A percentile compares a stretch with the other conserved stretches of the same genome.
Evolutionary conservation across 148 eudicot genomes (phyloP).

Genomic region (Vaccinium darrowii): DNA sequence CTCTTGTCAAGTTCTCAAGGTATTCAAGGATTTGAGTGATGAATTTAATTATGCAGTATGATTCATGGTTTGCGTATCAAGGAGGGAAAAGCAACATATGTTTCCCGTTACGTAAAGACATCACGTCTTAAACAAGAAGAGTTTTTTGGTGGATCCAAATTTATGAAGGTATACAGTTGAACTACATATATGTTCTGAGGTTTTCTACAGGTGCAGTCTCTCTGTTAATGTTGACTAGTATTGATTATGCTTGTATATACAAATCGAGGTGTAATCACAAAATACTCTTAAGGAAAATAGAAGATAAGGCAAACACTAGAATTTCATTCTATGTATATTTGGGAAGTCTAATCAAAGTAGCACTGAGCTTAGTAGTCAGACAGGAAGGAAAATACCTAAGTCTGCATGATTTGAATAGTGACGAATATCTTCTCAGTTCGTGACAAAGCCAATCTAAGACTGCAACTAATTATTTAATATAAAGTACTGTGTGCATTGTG

Average conservation of each 20-base stretch:
- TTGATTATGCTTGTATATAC: background rate
- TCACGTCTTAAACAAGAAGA: conserved; percentile 90
- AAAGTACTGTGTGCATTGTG: background rate
- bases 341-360: background rate
- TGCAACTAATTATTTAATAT: background rate
- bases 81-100: conserved; percentile 95
- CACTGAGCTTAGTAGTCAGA: background rate
- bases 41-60: conserved; percentile 46
- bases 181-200: background rate
- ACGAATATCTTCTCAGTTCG: background rate
- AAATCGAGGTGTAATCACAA: background rate
- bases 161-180: conserved; percentile 68
- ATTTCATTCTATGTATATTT: background rate
- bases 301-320: background rate
- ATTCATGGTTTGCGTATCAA: conserved; percentile 91
- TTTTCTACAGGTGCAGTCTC: background rate
- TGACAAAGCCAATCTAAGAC: background rate
- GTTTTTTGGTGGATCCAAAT: conserved; percentile 74
- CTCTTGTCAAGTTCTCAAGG: background rate
- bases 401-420: background rate
- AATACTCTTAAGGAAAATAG: background rate
- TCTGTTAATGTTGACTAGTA: background rate
- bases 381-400: background rate
- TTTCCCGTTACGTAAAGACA: conserved; percentile 89
- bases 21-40: background rate